A percentile compares a stretch with the other conserved stretches of the same genome.
Evolutionary conservation across 306 rosid species (phyloP).

Genomic region (Medicago ruthenica): DNA sequence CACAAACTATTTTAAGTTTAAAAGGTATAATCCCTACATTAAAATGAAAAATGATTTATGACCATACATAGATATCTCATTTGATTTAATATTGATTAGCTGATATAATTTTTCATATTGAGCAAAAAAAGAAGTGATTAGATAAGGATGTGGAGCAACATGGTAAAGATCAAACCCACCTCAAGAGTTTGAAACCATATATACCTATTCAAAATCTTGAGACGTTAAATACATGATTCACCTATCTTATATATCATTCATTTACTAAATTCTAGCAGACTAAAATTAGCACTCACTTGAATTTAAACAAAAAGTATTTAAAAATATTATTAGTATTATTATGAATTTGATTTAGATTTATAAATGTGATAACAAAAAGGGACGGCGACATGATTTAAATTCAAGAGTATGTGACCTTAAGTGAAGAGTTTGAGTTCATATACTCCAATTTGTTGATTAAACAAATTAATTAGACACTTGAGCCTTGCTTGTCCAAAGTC

Average conservation of each 20-base stretch:
- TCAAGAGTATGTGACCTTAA: constrained; percentile 1
- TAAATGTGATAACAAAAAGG: background rate
- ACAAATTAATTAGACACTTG: constrained; percentile 5
- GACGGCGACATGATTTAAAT: constrained; percentile 9
- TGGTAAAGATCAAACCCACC: background rate
- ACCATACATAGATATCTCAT: background rate
- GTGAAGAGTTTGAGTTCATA: constrained; percentile 29
- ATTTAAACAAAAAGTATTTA: too few relatives aligned
- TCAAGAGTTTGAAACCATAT: too few relatives aligned
- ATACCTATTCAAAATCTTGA: background rate
- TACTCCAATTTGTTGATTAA: constrained; percentile 3
- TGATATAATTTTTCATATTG: background rate
- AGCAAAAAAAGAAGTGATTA: background rate
- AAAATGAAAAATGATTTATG: too few relatives aligned
- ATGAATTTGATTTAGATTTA: background rate
- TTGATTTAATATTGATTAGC: background rate
- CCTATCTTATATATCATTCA: background rate
- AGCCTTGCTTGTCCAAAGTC: background rate
- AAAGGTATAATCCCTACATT: too few relatives aligned
- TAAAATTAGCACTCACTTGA: background rate
- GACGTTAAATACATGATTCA: background rate
- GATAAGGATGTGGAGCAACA: background rate
- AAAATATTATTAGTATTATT: background rate
- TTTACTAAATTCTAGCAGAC: background rate
- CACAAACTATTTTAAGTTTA: too few relatives aligned